Evolutionary conservation across 768 basidiomycete genomes (phyloP).

Genomic region (Paxillus rubicundulus): DNA sequence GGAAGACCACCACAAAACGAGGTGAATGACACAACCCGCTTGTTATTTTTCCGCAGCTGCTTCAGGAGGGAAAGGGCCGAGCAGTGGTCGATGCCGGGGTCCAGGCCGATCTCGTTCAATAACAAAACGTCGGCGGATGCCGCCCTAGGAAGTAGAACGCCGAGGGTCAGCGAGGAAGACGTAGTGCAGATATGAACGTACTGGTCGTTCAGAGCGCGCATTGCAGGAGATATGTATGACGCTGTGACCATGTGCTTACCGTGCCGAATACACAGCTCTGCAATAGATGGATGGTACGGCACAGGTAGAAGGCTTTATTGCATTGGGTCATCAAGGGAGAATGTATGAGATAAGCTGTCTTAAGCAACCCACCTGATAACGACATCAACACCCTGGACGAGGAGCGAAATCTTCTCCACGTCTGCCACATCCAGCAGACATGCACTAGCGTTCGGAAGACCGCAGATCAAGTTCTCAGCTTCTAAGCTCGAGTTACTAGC

Average conservation of each 20-base stretch:
- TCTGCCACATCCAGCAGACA: conserved; percentile 62
- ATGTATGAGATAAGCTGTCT: not conserved
- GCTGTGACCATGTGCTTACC: conserved; percentile 84
- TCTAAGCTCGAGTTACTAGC: conserved; percentile 73
- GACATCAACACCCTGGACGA: conserved; percentile 69
- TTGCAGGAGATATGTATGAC: conserved; percentile 81
- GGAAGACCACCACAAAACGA: conserved; percentile 95
- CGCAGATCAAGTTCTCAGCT: conserved; percentile 43
- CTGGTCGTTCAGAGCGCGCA: conserved; percentile 63
- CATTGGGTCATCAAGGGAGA: not conserved
- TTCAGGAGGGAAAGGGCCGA: conserved; percentile 73
- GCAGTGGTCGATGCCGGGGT: conserved; percentile 89
- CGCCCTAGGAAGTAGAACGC: conserved; percentile 44
- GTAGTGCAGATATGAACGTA: conserved; percentile 32
- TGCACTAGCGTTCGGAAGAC: conserved; percentile 51
- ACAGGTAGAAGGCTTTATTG: conserved; percentile 72
- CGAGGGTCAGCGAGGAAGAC: not conserved
- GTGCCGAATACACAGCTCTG: conserved; percentile 67
- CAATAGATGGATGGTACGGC: conserved; percentile 65
- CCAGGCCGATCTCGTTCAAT: conserved; percentile 87
- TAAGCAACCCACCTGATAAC: conserved; percentile 70
- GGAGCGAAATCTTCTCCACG: conserved; percentile 38
- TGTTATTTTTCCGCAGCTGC: conserved; percentile 47
- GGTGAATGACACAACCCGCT: conserved; percentile 66
- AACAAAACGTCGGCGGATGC: conserved; percentile 61